Conservation (phyloP, 257 asterid species). For the Scutellaria galericulata region DNA sequence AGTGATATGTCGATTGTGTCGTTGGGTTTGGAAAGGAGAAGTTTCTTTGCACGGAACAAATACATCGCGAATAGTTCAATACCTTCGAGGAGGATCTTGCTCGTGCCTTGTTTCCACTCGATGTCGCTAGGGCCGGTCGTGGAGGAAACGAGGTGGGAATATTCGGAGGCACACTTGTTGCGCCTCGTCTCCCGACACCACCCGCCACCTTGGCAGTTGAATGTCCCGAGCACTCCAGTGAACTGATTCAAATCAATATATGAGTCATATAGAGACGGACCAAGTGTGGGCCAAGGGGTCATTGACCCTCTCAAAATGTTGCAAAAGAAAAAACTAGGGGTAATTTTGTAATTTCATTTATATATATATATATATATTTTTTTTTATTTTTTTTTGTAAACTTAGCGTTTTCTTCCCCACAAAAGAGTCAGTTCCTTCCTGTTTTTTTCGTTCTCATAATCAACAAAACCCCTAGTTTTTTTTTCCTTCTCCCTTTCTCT, state of each 20-base stretch:
- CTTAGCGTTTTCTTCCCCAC: no score
- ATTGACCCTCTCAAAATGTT: no score
- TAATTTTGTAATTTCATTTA: no score
- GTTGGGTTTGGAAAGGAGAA: constrained; percentile 44
- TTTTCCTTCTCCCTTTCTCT: no score
- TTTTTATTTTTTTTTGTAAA: no score
- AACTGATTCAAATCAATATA: constrained; percentile 41
- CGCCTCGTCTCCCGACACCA: constrained; percentile 75
- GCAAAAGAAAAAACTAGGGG: no score
- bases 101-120: constrained; percentile 59
- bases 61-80: constrained; percentile 50
- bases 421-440: no score
- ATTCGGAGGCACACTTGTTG: constrained; percentile 70
- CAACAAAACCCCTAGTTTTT: no score
- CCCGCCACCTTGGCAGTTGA: constrained; percentile 95
- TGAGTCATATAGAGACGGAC: no score
- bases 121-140: constrained; percentile 57
- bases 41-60: constrained; percentile 45
- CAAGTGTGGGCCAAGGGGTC: no score
- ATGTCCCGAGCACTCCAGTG: constrained; percentile 81
- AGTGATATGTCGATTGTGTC: constrained; percentile 46
- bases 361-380: no score
- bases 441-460: no score
- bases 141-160: constrained; percentile 59
- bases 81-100: constrained; percentile 42